A percentile compares a stretch with the other conserved stretches of the same genome.
phyloP scores from a whole-genome alignment of 352 stramenopile genomes.

The Phytophthora lateralis region DNA sequence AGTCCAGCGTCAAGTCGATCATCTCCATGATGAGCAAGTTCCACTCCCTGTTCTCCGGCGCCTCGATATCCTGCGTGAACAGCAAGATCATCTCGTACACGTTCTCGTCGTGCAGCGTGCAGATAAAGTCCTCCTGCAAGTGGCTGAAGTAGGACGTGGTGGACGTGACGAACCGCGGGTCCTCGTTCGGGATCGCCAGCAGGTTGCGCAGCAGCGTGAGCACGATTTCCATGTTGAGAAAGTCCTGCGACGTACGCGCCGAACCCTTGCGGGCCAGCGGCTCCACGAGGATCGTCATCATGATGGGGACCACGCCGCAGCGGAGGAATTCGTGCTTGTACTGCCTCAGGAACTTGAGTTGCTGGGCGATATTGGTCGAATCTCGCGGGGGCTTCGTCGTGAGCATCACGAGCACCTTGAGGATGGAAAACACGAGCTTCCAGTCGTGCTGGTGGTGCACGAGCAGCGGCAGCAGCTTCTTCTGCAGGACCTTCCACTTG shows the following conservation, averaged over 20 bases:
- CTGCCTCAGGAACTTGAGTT: constrained; percentile 78
- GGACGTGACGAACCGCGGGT: constrained; percentile 79
- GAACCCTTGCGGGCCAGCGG: constrained; percentile 73
- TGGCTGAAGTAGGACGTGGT: constrained; percentile 77
- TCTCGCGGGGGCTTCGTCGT: constrained; percentile 86
- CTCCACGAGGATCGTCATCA: constrained; percentile 88
- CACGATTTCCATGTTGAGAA: constrained; percentile 88
- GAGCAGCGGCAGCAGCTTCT: constrained; percentile 85
- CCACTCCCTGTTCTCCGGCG: constrained; percentile 84
- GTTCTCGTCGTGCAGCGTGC: constrained; percentile 77
- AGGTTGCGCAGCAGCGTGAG: constrained; percentile 87
- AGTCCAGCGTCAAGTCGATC: constrained; percentile 79
- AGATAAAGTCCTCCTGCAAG: constrained; percentile 84
- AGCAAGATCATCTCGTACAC: constrained; percentile 90
- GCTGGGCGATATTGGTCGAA: constrained; percentile 79
- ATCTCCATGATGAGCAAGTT: constrained; percentile 91
- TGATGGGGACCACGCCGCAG: constrained; percentile 69
- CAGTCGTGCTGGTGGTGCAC: constrained; percentile 89
- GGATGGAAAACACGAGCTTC: constrained; percentile 86
- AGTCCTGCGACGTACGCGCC: constrained; percentile 67
- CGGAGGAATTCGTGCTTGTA: constrained; percentile 90
- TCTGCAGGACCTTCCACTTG: constrained; percentile 89
- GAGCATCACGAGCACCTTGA: constrained; percentile 91
- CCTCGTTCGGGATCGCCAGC: constrained; percentile 83
- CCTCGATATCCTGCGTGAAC: constrained; percentile 88